Evolutionary conservation across 257 asterid genomes (phyloP).

Genomic region (Orobanche coerulescens): DNA sequence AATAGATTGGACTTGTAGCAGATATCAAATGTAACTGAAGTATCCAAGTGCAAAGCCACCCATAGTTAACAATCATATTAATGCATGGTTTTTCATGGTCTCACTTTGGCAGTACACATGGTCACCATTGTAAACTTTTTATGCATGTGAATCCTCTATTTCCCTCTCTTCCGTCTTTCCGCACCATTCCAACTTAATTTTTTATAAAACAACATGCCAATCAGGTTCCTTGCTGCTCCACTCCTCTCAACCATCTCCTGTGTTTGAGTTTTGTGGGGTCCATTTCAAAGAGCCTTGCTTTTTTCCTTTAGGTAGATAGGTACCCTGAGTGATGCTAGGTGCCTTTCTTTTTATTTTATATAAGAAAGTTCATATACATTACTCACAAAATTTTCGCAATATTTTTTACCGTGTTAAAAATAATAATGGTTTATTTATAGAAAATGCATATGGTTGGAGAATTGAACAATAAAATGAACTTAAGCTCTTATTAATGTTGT

Average conservation of each 20-base stretch:
- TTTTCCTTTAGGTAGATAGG: too few species aligned
- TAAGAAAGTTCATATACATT: too few species aligned
- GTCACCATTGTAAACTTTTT: constrained; percentile 15
- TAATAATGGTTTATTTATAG: too few species aligned
- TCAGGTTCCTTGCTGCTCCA: constrained; percentile 12
- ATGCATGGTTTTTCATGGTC: constrained; percentile 12
- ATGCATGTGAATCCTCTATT: constrained; percentile 10
- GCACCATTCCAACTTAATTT: constrained; percentile 7
- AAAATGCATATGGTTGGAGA: too few species aligned
- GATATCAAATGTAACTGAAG: constrained; percentile 3
- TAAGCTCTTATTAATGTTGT: too few species aligned
- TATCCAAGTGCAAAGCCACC: not conserved
- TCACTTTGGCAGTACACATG: not conserved
- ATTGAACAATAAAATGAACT: too few species aligned
- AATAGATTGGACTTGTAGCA: not conserved
- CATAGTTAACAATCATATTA: constrained; percentile 14
- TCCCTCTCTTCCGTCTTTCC: not conserved
- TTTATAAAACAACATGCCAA: not conserved
- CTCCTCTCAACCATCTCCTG: constrained; percentile 13
- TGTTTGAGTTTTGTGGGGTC: constrained; percentile 9
- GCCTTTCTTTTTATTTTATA: too few species aligned
- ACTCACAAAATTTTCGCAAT: too few species aligned
- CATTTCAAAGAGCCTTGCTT: constrained; percentile 2
- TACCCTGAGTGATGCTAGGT: too few species aligned
- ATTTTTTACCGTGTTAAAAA: too few species aligned